Base-by-base conservation (phyloP, 2,329 filamentous ascomycete species). In the Fusarium continuum region DNA sequence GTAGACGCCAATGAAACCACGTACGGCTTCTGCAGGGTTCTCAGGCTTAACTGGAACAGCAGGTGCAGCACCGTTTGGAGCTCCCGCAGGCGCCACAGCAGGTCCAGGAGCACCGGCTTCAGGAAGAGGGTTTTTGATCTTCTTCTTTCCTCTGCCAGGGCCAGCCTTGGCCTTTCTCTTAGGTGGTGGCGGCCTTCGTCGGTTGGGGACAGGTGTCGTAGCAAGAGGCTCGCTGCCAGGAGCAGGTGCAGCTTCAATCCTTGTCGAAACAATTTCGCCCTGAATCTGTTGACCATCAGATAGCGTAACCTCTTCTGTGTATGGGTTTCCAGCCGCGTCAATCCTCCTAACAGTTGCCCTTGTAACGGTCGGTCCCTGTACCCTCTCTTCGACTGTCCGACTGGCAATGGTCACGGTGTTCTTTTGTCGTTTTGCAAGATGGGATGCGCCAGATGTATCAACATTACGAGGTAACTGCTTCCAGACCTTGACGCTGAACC, bases 281-380 rank as follows among this genome's bases (percentile, higher is more conserved):
- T 94, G 91, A 1, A 96, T 84, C 6, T 82, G 80, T 73, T 95
- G 91, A 1, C 92, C 93, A 54, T 94, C 91, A 6, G 88, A 85
- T 5, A 96, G 84, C 17, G 92, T 90, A 8, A 95, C 88, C 70
- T 96, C 92, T 74, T 95, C 92, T 3, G 94, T 88, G 59, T 91
- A 92, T 9, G 91, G 84, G 68, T 94, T 94, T 20, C 93, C 93
- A 1, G 87, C 86, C 5, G 89, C 88, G 72, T 96, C 92, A 10
- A 89, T 80, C 65, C 90, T 88, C 69, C 91, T 87, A 48, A 97
- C 91, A 19, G 90, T 95, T 0, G 91, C 92, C 70, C 90, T 90
- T 8, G 91, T 89, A 69, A 95, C 78, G 6, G 82, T 91, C 5
- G 86, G 83, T 3, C 80, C 82, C 14, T 77, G 70, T 4, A 72